Percentiles rank a stretch among this genome's conserved stretches.
Evolutionary conservation across 371 early-diverging fungal genomes (phyloP).

Genomic region (Gilbertella persicaria): DNA sequence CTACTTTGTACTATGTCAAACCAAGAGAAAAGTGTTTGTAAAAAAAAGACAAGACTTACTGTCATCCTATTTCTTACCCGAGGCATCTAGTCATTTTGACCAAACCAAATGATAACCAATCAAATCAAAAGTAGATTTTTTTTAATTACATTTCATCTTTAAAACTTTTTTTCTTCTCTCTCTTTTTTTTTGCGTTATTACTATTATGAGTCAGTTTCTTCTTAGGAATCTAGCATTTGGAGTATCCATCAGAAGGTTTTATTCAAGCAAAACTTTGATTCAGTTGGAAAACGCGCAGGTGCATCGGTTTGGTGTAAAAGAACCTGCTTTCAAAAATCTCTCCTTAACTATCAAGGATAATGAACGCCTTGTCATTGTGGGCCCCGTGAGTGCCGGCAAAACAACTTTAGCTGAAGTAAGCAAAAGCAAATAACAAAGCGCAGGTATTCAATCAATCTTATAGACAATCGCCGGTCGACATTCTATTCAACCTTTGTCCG

Average conservation of each 20-base stretch:
- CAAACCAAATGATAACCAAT: too few species aligned
- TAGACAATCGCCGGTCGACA: slow-evolving; percentile 47
- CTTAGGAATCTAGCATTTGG: too few species aligned
- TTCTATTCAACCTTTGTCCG: slow-evolving; percentile 29
- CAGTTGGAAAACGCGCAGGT: slow-evolving; percentile 42
- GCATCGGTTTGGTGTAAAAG: slow-evolving; percentile 35
- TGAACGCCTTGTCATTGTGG: slow-evolving; percentile 46
- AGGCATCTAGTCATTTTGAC: too few species aligned
- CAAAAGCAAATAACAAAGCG: not conserved
- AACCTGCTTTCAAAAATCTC: slow-evolving; percentile 44
- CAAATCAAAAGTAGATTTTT: too few species aligned
- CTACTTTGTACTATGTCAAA: too few species aligned
- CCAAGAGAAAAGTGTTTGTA: too few species aligned
- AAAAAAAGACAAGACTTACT: too few species aligned
- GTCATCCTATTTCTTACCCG: too few species aligned
- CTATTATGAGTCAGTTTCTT: too few species aligned
- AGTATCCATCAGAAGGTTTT: not conserved
- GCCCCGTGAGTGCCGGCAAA: slow-evolving; percentile 51
- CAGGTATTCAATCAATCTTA: not conserved
- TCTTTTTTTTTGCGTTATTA: too few species aligned
- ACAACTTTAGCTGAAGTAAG: slow-evolving; percentile 51
- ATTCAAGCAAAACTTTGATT: slow-evolving; percentile 23
- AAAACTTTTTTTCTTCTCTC: too few species aligned
- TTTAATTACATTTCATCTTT: too few species aligned
- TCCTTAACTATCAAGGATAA: slow-evolving; percentile 28